A percentile compares a stretch with the other conserved stretches of the same genome.
Evolutionary conservation across 345 rosid genomes (phyloP).

Genomic region (Viola odorata): DNA sequence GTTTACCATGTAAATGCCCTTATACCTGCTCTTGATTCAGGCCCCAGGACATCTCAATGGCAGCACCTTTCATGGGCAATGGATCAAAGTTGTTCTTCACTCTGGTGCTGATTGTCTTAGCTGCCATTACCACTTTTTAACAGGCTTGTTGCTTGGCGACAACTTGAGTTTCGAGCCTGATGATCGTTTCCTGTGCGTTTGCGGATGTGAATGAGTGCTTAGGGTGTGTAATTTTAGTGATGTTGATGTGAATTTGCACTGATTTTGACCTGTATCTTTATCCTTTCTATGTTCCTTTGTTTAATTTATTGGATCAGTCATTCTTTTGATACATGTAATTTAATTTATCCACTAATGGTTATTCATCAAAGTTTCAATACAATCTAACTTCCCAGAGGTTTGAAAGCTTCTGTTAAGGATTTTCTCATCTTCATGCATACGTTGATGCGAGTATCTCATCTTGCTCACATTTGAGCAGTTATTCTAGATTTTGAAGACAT

Average conservation of each 20-base stretch:
- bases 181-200: slow-evolving; percentile 18
- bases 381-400: slow-evolving; percentile 12
- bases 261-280: slow-evolving; percentile 25
- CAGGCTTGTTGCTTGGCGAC: slow-evolving; percentile 18
- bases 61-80: slow-evolving; percentile 22
- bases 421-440: no score
- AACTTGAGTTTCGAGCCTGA: slow-evolving; percentile 11
- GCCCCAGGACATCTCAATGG: slow-evolving; percentile 64
- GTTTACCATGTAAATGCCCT: no score
- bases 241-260: slow-evolving; percentile 26
- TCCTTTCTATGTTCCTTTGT: slow-evolving; percentile 14
- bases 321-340: slow-evolving; percentile 37
- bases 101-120: slow-evolving; percentile 26
- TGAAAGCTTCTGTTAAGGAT: not conserved
- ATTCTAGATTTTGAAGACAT: no score
- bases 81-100: slow-evolving; percentile 27
- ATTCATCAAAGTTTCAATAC: slow-evolving; percentile 31
- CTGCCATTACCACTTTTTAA: slow-evolving; percentile 12
- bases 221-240: slow-evolving; percentile 29
- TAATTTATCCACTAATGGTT: slow-evolving; percentile 26
- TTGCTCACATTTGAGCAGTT: no score
- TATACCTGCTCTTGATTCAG: slow-evolving; percentile 30
- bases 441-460: no score
- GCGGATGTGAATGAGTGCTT: slow-evolving; percentile 28
- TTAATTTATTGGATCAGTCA: slow-evolving; percentile 29